These are phyloP conservation scores for Barbarea vulgaris DNA, from an alignment of 345 rosid genomes.

Conservation along the genomic window DNA sequence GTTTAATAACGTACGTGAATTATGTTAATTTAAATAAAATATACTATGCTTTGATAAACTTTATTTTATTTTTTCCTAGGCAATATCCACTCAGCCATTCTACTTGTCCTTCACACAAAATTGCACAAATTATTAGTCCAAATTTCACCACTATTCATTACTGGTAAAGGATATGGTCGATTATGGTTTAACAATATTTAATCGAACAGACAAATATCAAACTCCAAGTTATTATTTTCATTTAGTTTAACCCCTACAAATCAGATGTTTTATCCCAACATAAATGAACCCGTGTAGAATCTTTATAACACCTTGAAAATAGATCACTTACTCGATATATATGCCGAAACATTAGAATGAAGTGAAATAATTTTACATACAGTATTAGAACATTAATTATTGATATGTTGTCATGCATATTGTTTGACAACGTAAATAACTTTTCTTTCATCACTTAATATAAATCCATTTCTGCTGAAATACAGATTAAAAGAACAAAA, in stretches of 20 bases:
- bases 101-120: background rate
- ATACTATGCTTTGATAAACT: slow-evolving; percentile 18
- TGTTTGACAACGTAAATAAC: background rate
- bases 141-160: slow-evolving; percentile 4
- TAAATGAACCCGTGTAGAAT: background rate
- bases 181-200: background rate
- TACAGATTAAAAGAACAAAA: background rate
- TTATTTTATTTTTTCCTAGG: background rate
- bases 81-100: slow-evolving; percentile 23
- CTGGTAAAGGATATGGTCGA: slow-evolving; percentile 8
- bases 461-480: too few species aligned
- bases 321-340: background rate
- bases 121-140: background rate
- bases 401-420: background rate
- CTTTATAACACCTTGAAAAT: background rate
- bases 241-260: background rate
- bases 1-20: slow-evolving; percentile 32
- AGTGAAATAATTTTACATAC: background rate
- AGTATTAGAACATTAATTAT: background rate
- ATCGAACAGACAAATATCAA: background rate
- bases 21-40: slow-evolving; percentile 6
- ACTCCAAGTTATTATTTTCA: background rate
- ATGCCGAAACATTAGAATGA: background rate
- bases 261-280: background rate
- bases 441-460: background rate